Base-by-base conservation (phyloP, 2,329 filamentous ascomycete species). In the Neonectria sp. region DNA sequence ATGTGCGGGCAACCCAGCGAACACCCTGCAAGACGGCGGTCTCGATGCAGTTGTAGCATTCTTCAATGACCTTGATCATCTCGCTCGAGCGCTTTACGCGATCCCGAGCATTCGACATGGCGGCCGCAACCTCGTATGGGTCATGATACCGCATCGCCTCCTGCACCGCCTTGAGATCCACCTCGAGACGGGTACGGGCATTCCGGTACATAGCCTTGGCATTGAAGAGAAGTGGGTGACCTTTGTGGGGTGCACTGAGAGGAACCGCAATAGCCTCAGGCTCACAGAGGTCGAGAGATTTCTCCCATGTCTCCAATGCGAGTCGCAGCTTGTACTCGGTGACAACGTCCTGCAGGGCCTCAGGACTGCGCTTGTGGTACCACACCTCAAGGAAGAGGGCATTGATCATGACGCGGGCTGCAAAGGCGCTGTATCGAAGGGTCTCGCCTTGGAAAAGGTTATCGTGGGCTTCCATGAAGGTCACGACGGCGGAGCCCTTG, bases 341-440 rank as follows among this genome's bases (percentile, higher is more conserved):
- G 51, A 98, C 95, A 45, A 98, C 95, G 78, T 98, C 95, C 82
- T 98, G 96, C 46, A 98, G 86, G 57, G 95, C 95, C 80, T 98
- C 95, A n/a, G 95, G 95, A 80, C 94, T 98, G 78, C 96, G 93
- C 89, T 98, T 98, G 85, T 98, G 94, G 79, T 97, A 97, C 96
- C 96, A 99, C 3, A 98, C 95, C 81, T 98, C 96, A 55, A 99
- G 88, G 86, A 98, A 99, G 71, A 99, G 87, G 12, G 96, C 95
- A 78, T 98, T 99, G 87, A 98, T 98, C 94, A 99, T 97, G 71
- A 98, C 94, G 69, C 96, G 94, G 12, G 96, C 97, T 6, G 95
- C 95, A 79, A 98, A 99, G 1, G 95, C 95, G 78, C 95, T 98
- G 86, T 98, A 99, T 75, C 92, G 92, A 58, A 95, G 89, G 65